phyloP scores from a whole-genome alignment of 106 monocot genomes.

The Dendrobium catenatum region DNA sequence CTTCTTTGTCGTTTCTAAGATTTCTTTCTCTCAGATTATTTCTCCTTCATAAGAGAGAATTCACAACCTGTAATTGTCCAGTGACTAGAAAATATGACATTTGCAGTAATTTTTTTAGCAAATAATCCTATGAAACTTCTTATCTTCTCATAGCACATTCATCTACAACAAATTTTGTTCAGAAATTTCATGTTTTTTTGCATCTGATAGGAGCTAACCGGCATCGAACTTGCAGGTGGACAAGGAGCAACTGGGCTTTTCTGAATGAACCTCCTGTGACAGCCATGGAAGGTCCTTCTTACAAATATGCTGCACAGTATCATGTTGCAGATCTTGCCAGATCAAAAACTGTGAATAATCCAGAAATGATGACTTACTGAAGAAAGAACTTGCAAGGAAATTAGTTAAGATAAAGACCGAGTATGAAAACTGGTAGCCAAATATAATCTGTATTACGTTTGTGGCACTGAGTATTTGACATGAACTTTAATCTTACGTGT shows the following conservation, averaged over 20 bases:
- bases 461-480: neutral
- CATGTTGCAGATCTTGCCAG: slow-evolving; percentile 8
- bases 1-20: too few relatives aligned
- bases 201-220: too few relatives aligned
- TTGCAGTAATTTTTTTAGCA: too few relatives aligned
- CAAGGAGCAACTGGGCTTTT: slow-evolving; percentile 36
- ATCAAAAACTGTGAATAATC: neutral
- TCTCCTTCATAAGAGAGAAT: too few relatives aligned
- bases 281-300: slow-evolving; percentile 29
- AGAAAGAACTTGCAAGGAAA: neutral
- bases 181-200: too few relatives aligned
- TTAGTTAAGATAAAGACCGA: neutral
- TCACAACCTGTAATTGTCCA: too few relatives aligned
- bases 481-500: neutral
- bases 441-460: neutral
- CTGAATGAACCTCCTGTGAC: slow-evolving; percentile 38
- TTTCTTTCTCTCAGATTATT: too few relatives aligned
- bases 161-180: too few relatives aligned
- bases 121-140: too few relatives aligned
- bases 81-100: too few relatives aligned
- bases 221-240: slow-evolving; percentile 22
- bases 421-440: neutral
- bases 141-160: too few relatives aligned
- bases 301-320: slow-evolving; percentile 36
- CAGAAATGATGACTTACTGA: neutral